Evolutionary conservation across 805 yeast species (phyloP), one percentile per base, ranked within the genome.

Genomic region (Kazachstania martiniae): DNA sequence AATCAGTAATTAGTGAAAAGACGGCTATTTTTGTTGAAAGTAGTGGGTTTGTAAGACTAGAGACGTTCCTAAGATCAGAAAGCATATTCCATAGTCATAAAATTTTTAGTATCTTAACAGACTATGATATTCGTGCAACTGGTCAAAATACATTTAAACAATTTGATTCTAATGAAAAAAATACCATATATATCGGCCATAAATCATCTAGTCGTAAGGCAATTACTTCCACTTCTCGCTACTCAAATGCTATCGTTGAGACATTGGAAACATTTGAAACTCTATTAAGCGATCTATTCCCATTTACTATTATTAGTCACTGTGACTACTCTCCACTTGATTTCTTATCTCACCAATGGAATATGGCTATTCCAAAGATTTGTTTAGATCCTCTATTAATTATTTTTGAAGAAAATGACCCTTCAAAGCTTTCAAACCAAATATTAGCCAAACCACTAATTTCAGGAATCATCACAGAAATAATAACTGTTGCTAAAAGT

Each of bases 381-480:
- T 76, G 84, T n/a, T 72, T 85, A 47, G 80, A 78, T 53, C 83
- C 93, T 4, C 59, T 84, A 30, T 62, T 84, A 22, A 65, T 85
- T 15, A 47, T 82, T 8, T 77, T 86, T 47, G 94, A 84, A 54
- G 68, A 70, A 34, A 72, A 77, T 3, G 14, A 60, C 41, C 81
- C 89, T 1, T 57, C 57, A 23, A 56, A 66, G 27, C 62, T 86
- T 28, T 60, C 66, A 17, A 58, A 64, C 21, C 78, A 80, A 52
- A 76, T 84, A 24, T 63, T 85, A 38, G 86, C 89, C 19, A 81
- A 81, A 51, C 95, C 95, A 6, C 64, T 86, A 38, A 66, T 82
- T 13, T 68, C 80, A 15, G 95, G 95, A 1, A 61, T 83, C 27
- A 72, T 82, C 34, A 65, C 66, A 33, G 95, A 86, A 61, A 55